Conservation (phyloP, 2,329 filamentous ascomycete genomes). For the Davidsoniella australis region DNA sequence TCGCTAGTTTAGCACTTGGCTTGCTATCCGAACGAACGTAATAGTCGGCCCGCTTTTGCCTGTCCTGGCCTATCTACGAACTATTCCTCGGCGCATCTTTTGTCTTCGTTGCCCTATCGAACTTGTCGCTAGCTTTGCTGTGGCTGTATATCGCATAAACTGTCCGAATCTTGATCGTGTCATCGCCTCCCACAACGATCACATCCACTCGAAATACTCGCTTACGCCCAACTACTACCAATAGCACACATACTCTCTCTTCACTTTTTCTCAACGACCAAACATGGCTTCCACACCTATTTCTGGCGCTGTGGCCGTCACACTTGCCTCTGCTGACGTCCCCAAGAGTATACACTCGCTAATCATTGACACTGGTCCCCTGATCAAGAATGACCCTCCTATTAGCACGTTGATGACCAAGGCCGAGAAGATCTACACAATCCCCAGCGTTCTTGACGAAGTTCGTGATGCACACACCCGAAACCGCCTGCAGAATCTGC, state of each 20-base stretch:
- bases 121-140: no score
- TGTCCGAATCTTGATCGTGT: no score
- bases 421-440: conserved; percentile 63
- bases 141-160: no score
- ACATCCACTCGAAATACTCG: not conserved
- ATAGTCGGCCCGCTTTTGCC: no score
- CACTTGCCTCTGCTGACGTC: conserved; percentile 11
- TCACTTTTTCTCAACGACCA: not conserved
- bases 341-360: conserved; percentile 63
- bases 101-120: no score
- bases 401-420: conserved; percentile 66
- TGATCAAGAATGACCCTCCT: conserved; percentile 83
- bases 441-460: conserved; percentile 72
- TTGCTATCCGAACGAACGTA: no score
- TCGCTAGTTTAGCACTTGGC: no score
- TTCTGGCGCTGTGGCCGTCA: not conserved
- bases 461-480: conserved; percentile 75
- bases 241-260: no score
- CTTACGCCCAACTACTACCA: no score
- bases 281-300: conserved; percentile 9
- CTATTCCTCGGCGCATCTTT: no score
- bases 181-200: not conserved
- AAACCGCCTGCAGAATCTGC: conserved; percentile 62
- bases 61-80: no score
- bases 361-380: conserved; percentile 76